Evolutionary conservation across 2,329 filamentous ascomycete genomes (phyloP).

Genomic region (Calonectria hawksworthii): DNA sequence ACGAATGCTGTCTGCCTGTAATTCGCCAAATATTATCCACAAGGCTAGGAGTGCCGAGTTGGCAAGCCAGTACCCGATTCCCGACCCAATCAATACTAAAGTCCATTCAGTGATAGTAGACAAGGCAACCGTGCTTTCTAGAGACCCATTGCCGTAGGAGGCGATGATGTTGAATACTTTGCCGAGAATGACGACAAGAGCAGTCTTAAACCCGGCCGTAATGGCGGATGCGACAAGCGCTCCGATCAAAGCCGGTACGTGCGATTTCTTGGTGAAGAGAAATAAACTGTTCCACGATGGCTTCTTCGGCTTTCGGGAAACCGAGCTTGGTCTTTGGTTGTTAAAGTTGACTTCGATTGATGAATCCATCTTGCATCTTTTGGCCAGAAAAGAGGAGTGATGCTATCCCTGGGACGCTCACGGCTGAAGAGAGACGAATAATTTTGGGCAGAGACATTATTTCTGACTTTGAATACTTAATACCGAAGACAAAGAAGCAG

Average conservation of each 20-base stretch:
- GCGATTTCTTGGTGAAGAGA: constrained; percentile 75
- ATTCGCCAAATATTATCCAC: constrained; percentile 86
- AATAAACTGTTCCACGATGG: constrained; percentile 70
- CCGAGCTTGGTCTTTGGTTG: neutral
- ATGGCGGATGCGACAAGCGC: constrained; percentile 70
- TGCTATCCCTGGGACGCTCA: neutral
- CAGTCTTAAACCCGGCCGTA: constrained; percentile 74
- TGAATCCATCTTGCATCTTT: constrained; percentile 26
- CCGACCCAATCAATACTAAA: constrained; percentile 74
- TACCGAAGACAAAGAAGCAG: constrained; percentile 38
- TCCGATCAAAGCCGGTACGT: constrained; percentile 66
- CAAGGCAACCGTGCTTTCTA: constrained; percentile 66
- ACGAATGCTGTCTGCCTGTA: constrained; percentile 79
- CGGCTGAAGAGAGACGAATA: neutral
- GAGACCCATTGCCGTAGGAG: constrained; percentile 70
- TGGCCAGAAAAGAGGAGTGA: neutral
- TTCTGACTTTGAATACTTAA: neutral
- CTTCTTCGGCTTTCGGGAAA: constrained; percentile 23
- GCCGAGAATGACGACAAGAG: constrained; percentile 79
- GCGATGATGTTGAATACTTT: constrained; percentile 81
- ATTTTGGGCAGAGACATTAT: neutral
- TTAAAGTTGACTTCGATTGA: neutral
- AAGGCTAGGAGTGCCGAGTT: constrained; percentile 76
- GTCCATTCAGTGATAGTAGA: constrained; percentile 71
- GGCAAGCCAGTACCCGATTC: constrained; percentile 74